A percentile compares a stretch with the other conserved stretches of the same genome.
phyloP scores from a whole-genome alignment of 768 basidiomycete genomes.

The Lentinula sp. region DNA sequence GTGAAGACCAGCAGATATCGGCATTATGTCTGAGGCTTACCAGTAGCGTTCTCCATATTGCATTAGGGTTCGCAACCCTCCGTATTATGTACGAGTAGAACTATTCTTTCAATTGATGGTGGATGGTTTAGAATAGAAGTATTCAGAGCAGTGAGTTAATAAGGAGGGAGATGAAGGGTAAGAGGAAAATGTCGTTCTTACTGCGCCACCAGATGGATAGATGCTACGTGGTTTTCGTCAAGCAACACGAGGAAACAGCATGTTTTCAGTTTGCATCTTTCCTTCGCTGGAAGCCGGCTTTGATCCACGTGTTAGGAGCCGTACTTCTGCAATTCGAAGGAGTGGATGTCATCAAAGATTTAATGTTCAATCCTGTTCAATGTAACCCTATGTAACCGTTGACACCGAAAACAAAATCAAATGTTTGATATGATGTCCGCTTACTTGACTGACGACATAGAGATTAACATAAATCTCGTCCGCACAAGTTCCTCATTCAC shows the following conservation, averaged over 20 bases:
- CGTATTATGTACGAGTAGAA: too few relatives aligned
- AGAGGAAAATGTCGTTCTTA: not conserved
- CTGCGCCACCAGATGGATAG: not conserved
- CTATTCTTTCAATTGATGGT: too few relatives aligned
- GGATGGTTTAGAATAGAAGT: too few relatives aligned
- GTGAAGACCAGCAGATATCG: not conserved
- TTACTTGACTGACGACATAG: too few relatives aligned
- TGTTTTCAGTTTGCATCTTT: not conserved
- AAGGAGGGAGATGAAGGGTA: not conserved
- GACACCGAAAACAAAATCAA: too few relatives aligned
- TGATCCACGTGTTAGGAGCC: not conserved
- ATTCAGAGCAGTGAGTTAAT: not conserved
- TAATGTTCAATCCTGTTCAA: too few relatives aligned
- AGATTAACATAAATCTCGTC: too few relatives aligned
- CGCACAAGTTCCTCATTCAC: too few relatives aligned
- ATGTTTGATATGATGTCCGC: too few relatives aligned
- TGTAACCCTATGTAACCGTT: too few relatives aligned
- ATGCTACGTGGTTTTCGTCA: not conserved
- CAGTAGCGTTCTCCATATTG: not conserved
- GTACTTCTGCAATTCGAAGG: not conserved
- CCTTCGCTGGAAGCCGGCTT: not conserved
- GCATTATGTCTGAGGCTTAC: not conserved
- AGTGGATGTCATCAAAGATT: not conserved
- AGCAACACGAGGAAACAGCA: slow-evolving; percentile 6
- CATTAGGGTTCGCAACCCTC: too few relatives aligned